These are phyloP conservation scores for Carpinus fangiana DNA, from an alignment of 306 rosid genomes.

Conservation along the genomic window DNA sequence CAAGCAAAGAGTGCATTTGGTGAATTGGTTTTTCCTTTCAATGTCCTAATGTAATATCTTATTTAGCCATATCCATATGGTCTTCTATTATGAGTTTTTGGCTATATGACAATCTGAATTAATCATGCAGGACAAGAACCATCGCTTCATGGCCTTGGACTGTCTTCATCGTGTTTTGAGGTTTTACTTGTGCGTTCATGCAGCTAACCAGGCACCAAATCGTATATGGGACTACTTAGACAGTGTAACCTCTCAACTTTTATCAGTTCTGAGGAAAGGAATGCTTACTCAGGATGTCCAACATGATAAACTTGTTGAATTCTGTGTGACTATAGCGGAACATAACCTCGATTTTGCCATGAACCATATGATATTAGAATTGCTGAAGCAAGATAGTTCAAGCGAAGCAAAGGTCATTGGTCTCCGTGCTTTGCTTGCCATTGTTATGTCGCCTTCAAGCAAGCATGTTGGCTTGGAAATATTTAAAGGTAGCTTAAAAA, in stretches of 20 bases:
- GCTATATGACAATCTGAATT: constrained; percentile 42
- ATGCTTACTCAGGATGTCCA: constrained; percentile 98
- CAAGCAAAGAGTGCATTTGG: background rate
- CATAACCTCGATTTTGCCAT: constrained; percentile 98
- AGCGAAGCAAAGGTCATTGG: constrained; percentile 99
- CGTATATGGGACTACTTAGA: constrained; percentile 96
- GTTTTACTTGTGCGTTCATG: constrained; percentile 94
- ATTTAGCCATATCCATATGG: constrained; percentile 28
- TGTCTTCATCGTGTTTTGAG: constrained; percentile 98
- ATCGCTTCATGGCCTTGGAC: constrained; percentile 97
- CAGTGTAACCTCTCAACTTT: constrained; percentile 93
- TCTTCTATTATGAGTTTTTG: constrained; percentile 27
- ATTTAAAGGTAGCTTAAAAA: constrained; percentile 63
- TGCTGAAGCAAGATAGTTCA: constrained; percentile 88
- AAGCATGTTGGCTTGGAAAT: constrained; percentile 81
- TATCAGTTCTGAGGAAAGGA: constrained; percentile 85
- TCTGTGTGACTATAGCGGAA: constrained; percentile 96
- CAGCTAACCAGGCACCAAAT: constrained; percentile 77
- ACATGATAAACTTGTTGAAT: constrained; percentile 98
- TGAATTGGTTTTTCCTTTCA: constrained; percentile 5
- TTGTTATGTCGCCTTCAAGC: constrained; percentile 88
- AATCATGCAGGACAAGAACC: constrained; percentile 90
- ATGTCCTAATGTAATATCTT: constrained; percentile 16
- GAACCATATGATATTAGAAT: constrained; percentile 97
- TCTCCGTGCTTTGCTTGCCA: constrained; percentile 96